A percentile compares a stretch with the other conserved stretches of the same genome.
Conservation (phyloP, 176 grass and related monocot genomes). For the Zoysia pacifica region DNA sequence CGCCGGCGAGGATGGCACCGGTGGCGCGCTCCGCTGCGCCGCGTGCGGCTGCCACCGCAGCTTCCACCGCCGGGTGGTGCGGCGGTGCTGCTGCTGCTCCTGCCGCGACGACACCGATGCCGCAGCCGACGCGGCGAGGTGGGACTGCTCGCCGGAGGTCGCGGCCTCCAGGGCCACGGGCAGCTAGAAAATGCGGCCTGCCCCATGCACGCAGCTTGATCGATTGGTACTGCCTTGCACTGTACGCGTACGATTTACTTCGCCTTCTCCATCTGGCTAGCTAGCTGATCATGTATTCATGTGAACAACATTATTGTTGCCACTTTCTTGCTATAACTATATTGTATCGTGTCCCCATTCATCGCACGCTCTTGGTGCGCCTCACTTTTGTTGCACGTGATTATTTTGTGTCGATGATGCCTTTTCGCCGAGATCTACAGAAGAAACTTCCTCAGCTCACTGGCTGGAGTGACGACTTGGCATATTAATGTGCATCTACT, state of each 20-base stretch:
- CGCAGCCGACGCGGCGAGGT: too few species aligned
- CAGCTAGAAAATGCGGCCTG: too few species aligned
- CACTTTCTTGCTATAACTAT: not conserved
- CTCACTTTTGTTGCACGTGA: constrained; percentile 11
- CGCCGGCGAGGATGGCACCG: constrained; percentile 65
- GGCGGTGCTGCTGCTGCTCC: constrained; percentile 36
- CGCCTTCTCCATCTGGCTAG: too few species aligned
- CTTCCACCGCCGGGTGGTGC: constrained; percentile 77
- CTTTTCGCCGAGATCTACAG: not conserved
- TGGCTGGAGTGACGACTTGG: not conserved
- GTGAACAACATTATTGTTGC: not conserved
- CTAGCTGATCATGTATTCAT: too few species aligned
- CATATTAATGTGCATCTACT: not conserved
- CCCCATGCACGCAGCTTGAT: too few species aligned
- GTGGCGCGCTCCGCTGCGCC: constrained; percentile 62
- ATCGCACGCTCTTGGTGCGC: not conserved
- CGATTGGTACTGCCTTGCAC: too few species aligned
- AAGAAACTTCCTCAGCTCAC: not conserved
- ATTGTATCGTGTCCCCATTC: not conserved
- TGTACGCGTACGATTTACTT: too few species aligned
- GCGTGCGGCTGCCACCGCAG: constrained; percentile 98
- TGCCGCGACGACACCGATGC: not conserved
- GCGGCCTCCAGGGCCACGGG: too few species aligned
- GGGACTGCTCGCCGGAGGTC: too few species aligned
- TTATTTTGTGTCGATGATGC: constrained; percentile 26